Conservation (phyloP, 1,139 yeast genomes). For the Tardiomyces depauwii region DNA sequence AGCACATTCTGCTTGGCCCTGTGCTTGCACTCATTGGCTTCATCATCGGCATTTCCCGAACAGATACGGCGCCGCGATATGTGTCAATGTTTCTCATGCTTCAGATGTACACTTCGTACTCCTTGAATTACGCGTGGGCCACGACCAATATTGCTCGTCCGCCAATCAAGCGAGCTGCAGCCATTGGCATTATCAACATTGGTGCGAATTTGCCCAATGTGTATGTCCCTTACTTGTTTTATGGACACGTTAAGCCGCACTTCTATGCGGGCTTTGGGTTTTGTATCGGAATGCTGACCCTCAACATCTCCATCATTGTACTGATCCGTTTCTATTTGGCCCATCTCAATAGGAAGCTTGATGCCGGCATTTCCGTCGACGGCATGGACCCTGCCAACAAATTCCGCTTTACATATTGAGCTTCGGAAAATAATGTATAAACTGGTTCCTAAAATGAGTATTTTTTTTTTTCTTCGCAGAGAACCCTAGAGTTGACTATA, state of each 20-base stretch:
- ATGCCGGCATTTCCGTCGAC: constrained; percentile 16
- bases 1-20: constrained; percentile 22
- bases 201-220: constrained; percentile 19
- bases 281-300: constrained; percentile 13
- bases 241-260: constrained; percentile 13
- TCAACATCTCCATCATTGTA: constrained; percentile 10
- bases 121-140: constrained; percentile 47
- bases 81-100: constrained; percentile 53
- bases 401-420: constrained; percentile 12
- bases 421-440: too few relatives aligned
- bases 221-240: constrained; percentile 16
- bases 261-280: constrained; percentile 18
- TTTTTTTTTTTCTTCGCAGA: too few relatives aligned
- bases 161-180: constrained; percentile 38
- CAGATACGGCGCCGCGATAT: constrained; percentile 48
- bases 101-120: constrained; percentile 46
- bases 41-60: constrained; percentile 29
- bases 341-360: constrained; percentile 15
- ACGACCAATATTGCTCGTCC: constrained; percentile 41
- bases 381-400: constrained; percentile 19
- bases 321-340: constrained; percentile 9
- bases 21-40: constrained; percentile 29
- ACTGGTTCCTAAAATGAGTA: too few relatives aligned
- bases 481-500: too few relatives aligned
- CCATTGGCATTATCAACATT: constrained; percentile 16